phyloP scores from a whole-genome alignment of 768 basidiomycete species.

The Epithele typhae region DNA sequence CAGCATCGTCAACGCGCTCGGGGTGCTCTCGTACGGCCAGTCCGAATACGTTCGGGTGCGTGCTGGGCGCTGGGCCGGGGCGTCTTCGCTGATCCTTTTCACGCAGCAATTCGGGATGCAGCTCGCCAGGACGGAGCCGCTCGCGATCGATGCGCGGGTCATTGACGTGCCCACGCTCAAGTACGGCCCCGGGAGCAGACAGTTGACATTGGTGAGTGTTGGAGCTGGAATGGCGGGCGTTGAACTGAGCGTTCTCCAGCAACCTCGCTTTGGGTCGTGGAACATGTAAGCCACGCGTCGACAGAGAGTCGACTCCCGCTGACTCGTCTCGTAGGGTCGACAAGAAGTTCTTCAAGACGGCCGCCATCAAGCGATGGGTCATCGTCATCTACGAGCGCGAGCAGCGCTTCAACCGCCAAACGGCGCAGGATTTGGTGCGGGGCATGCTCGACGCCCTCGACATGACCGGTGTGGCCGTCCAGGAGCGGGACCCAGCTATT shows the following conservation, averaged over 20 bases:
- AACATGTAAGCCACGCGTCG: conserved; percentile 70
- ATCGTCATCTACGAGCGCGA: conserved; percentile 64
- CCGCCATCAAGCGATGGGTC: conserved; percentile 51
- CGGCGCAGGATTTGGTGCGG: conserved; percentile 49
- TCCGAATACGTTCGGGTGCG: conserved; percentile 50
- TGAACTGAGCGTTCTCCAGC: conserved; percentile 29
- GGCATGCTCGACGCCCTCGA: conserved; percentile 45
- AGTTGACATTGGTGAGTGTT: conserved; percentile 51
- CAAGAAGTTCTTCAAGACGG: conserved; percentile 61
- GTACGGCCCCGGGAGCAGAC: conserved; percentile 56
- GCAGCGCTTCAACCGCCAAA: conserved; percentile 47
- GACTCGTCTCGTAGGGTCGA: conserved; percentile 54
- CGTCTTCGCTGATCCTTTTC: neutral
- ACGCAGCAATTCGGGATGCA: conserved; percentile 59
- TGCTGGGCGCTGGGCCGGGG: neutral
- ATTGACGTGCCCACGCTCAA: conserved; percentile 59
- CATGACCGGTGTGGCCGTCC: conserved; percentile 65
- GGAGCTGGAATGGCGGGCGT: too few relatives aligned
- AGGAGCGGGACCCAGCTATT: too few relatives aligned
- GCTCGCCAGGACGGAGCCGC: conserved; percentile 42
- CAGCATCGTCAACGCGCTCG: conserved; percentile 50
- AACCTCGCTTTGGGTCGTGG: conserved; percentile 67
- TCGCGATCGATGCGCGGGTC: conserved; percentile 60
- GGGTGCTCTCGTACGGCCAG: conserved; percentile 33
- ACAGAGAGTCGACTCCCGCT: neutral